Evolutionary conservation across 139 green algal genomes (phyloP), one percentile per base, ranked within the genome.

Genomic region (Eudorina sp.): DNA sequence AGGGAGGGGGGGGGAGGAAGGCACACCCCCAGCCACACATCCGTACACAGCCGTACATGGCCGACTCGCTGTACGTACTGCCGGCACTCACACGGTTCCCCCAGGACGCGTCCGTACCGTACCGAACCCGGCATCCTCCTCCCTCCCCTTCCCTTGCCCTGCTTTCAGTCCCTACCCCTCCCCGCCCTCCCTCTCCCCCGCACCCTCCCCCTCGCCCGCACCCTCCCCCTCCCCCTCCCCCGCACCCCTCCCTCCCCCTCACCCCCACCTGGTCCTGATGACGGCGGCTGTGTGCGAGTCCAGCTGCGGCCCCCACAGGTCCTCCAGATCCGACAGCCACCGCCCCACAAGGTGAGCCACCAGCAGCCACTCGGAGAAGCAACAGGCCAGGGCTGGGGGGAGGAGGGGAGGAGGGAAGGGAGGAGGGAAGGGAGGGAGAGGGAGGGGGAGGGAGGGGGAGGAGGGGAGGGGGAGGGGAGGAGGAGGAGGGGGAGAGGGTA

Each of bases 341-440:
- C 40, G 9, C 11, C 2, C 8, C 38, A 48, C 2, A 53, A 85
- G 78, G 3, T 40, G 55, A 18, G 40, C 38, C 9, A 21, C 25
- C 55, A 85, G 78, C 78, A 73, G 55, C 55, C 53, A 73, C 78
- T 85, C 78, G 11, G 78, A 38, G 27, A 53, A 85, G 40, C 55
- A 73, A 27, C 78, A 74, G 0, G 5, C 38, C 19, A 25, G 1
- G 38, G 38, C 78, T 85, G 77, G 4, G 36, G 38, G 38, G 11
- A 29, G 38, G 2, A 34, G 23, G 23, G 38, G 3, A 21, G 45
- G 51, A 34, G 76, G 21, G 31, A 5, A n/a, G 5, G 72, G 2
- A 21, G 34, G n/a, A 46, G 55, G 11, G 3, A 21, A 66, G 51
- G 51, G 76, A 21, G 31, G 4, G 46, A 19, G 72, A 3, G 25